Conservation (phyloP, 2,329 filamentous ascomycete species). For the Cercospora sesami region DNA sequence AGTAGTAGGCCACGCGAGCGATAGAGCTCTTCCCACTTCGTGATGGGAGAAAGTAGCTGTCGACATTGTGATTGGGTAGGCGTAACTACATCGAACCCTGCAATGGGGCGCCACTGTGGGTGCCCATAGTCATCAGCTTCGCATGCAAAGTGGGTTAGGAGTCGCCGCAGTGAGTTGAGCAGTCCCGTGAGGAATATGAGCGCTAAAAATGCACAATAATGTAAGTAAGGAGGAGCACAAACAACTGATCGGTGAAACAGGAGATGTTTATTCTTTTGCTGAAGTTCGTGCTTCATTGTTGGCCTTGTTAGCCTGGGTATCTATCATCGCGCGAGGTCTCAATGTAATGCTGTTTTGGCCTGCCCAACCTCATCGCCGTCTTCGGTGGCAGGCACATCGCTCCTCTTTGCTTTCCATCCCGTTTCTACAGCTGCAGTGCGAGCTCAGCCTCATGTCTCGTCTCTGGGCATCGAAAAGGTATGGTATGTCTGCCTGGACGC, state of each 20-base stretch:
- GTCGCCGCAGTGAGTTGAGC: not conserved
- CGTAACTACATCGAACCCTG: not conserved
- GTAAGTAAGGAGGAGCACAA: too few species aligned
- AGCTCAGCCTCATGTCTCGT: not conserved
- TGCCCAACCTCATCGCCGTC: not conserved
- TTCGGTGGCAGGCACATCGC: not conserved
- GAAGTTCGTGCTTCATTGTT: not conserved
- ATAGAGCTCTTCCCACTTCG: not conserved
- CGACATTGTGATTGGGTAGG: not conserved
- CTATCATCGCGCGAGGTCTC: not conserved
- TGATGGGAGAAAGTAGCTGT: not conserved
- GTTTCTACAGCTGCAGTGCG: not conserved
- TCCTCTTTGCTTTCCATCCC: not conserved
- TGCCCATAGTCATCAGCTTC: not conserved
- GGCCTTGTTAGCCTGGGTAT: slow-evolving; percentile 5
- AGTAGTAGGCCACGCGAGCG: not conserved
- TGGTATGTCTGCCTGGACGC: not conserved
- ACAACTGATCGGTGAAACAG: too few species aligned
- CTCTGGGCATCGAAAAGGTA: not conserved
- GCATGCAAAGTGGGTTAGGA: not conserved
- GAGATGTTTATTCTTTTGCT: too few species aligned
- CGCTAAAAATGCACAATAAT: not conserved
- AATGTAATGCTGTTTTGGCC: not conserved
- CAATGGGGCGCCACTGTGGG: not conserved
- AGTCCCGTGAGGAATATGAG: not conserved